phyloP scores from a whole-genome alignment of 306 rosid species.

The Quercus dentata region DNA sequence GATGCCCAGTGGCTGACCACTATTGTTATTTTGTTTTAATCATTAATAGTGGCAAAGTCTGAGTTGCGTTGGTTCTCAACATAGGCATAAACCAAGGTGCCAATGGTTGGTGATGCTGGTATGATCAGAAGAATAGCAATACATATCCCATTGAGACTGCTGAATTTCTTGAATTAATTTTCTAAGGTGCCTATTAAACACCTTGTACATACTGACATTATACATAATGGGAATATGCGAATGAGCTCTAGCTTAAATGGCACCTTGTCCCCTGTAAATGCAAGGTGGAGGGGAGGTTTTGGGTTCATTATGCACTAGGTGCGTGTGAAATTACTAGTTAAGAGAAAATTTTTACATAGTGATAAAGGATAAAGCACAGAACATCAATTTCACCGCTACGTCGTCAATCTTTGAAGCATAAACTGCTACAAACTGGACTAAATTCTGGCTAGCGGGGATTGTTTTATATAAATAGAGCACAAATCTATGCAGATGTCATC shows the following conservation, averaged over 20 bases:
- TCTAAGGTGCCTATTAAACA: background rate
- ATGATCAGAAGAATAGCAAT: background rate
- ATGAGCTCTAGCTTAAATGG: background rate
- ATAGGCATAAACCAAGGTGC: background rate
- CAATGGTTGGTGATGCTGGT: background rate
- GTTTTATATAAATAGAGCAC: background rate
- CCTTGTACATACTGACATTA: background rate
- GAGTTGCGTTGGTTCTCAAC: background rate
- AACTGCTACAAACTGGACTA: background rate
- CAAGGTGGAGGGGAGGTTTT: no score
- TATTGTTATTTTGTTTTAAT: background rate
- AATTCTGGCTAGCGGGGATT: background rate
- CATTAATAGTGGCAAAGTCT: background rate
- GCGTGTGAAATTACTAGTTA: no score
- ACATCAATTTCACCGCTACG: background rate
- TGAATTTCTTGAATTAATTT: background rate
- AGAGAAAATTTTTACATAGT: no score
- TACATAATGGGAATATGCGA: background rate
- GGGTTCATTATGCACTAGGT: no score
- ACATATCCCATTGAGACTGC: background rate
- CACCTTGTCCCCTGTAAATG: no score
- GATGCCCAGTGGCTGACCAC: background rate
- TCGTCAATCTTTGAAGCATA: background rate
- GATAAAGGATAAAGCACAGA: background rate
- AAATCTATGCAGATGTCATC: background rate